Base-by-base conservation (phyloP, 2,329 filamentous ascomycete genomes). In the Nothophoma quercina region DNA sequence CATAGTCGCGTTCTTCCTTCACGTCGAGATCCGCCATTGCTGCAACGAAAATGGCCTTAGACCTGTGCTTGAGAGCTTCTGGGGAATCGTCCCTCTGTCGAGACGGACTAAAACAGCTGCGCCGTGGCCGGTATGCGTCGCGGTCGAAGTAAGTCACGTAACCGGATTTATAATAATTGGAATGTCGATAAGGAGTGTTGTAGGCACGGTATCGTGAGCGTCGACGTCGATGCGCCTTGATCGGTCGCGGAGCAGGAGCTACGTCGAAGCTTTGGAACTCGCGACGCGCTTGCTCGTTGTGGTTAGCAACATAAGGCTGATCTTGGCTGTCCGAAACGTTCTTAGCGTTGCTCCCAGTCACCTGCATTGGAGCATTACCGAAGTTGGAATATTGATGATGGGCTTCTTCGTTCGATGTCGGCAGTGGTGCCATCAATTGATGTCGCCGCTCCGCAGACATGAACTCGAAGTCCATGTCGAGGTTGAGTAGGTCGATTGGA, bases 21-120 rank as follows among this genome's bases (percentile, higher is more conserved):
- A 62, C 48, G 18, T 70, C 67, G 15, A 63, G 28, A 23, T 72
- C 70, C 33, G 68, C 65, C 68, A 71, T 72, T 35, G 41, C 47
- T 50, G 59, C 30, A 16, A 61, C 56, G 23, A 59, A 52, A 9
- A 18, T 16, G 41, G 51, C 43, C 40, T 59, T 50, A n/a, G 44
- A 44, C 33, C 39, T 59, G 29, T 62, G 38, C 34, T 55, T 54
- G 34, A 52, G 28, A 7, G 46, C 48, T 47, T 52, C 58, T 21
- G 36, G 55, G 29, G 39, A 56, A 47, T 50, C 13, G 48, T 52
- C 39, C 26, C 32, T 45, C 41, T 32, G 51, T 42, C 32, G 46
- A 42, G 29, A 34, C 38, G 45, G 34, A 42, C 38, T 58, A 45
- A 16, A 46, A 26, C 45, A 23, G 30, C 46, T 28, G 54, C 43